A percentile compares a stretch with the other conserved stretches of the same genome.
Conservation (phyloP, 345 rosid genomes). For the Raphanus raphanistrum region DNA sequence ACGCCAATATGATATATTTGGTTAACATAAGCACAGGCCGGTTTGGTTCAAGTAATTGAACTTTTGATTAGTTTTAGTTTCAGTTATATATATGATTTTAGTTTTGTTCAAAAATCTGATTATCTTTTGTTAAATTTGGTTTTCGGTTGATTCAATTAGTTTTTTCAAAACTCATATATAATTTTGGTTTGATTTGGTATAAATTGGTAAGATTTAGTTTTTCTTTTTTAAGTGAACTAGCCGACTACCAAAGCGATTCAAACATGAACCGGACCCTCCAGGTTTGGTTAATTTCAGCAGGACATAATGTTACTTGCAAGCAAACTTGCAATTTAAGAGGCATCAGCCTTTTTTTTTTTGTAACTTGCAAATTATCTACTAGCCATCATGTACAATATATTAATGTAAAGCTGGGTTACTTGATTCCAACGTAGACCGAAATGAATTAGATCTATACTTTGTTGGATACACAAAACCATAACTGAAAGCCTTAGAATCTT, state of each 20-base stretch:
- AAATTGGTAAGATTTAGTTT: too few relatives aligned
- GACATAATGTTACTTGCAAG: too few relatives aligned
- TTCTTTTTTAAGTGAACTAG: too few relatives aligned
- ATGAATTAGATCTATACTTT: background rate
- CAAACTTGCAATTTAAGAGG: background rate
- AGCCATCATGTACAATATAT: too few relatives aligned
- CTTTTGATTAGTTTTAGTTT: background rate
- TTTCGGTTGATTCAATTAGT: background rate
- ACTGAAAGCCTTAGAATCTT: background rate
- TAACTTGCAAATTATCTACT: too few relatives aligned
- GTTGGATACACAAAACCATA: background rate
- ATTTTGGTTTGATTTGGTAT: background rate
- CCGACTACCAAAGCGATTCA: too few relatives aligned
- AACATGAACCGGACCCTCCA: too few relatives aligned
- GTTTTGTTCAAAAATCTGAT: too few relatives aligned
- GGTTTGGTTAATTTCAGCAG: too few relatives aligned
- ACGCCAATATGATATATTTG: background rate
- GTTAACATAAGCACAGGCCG: background rate
- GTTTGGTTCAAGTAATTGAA: background rate
- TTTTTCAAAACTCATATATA: background rate
- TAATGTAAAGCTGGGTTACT: too few relatives aligned
- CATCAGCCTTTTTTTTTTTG: too few relatives aligned
- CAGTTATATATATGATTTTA: background rate
- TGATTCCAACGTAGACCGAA: too few relatives aligned
- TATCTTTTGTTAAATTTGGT: background rate